Evolutionary conservation across 352 stramenopile genomes (phyloP), one percentile per base, ranked within the genome.

Genomic region (Phytophthora litchii): DNA sequence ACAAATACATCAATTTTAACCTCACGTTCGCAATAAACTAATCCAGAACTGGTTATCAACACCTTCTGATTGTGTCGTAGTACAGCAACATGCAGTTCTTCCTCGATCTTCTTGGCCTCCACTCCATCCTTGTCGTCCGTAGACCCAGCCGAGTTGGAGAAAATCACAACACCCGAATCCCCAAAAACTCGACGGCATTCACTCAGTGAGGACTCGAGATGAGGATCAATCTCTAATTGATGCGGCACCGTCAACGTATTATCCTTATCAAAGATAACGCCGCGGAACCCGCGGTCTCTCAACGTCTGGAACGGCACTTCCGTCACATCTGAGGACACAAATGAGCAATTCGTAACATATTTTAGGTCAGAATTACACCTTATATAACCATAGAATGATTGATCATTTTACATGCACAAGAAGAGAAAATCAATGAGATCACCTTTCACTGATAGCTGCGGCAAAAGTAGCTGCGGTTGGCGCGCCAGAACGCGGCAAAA

Each of bases 221-320:
- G 78, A 5, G 82, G 70, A 29, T 96, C 91, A 42, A 98, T 75
- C 38, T 82, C 64, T 46, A 83, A 76, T 51, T 83, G 77, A 55
- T 99, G 96, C 7, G 96, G 96, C 3, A 86, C 76, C 1, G 95
- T 99, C 47, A 99, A 68, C 21, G 96, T 99, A 69, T 99, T 99
- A 69, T 99, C 96, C 64, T 99, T 99, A 80, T 99, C 96, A 65
- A 99, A 98, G 45, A 99, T 81, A 35, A 98, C 84, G 32, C 88
- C 91, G 35, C 91, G 86, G 73, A 98, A 97, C 21, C 93, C 94
- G 48, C 72, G 72, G 50, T 91, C 80, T 49, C 77, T 70, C 27
- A 95, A 76, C 46, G 74, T 65, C 48, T 92, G 78, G 56, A 93
- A 95, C 6, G 82, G 82, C 38, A 95, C 75, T 17, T 95, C 83